phyloP scores from a whole-genome alignment of 768 basidiomycete species.

The Asterophora parasitica region DNA sequence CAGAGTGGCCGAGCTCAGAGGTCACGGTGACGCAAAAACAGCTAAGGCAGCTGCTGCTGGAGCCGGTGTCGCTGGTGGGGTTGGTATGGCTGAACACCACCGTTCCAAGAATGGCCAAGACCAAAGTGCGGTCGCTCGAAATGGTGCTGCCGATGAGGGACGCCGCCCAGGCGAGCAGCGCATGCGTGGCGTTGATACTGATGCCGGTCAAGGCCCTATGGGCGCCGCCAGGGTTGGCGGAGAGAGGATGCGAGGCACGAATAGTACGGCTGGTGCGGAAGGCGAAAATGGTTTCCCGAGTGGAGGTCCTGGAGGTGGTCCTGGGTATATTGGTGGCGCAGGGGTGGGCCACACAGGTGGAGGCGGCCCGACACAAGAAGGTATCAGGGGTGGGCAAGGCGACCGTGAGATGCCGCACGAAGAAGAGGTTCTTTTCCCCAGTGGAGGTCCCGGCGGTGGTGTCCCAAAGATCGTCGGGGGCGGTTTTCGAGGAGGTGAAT shows the following conservation, averaged over 20 bases:
- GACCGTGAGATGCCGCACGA: not conserved
- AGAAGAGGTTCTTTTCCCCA: not conserved
- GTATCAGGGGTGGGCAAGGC: not conserved
- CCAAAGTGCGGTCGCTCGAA: not conserved
- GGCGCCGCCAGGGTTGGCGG: too few relatives aligned
- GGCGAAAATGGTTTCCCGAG: too few relatives aligned
- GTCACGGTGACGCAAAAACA: not conserved
- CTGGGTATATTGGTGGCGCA: too few relatives aligned
- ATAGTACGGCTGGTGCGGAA: not conserved
- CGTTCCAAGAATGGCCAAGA: not conserved
- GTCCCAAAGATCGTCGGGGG: too few relatives aligned
- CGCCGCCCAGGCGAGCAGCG: not conserved
- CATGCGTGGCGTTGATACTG: not conserved
- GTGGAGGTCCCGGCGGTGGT: not conserved
- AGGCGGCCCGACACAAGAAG: not conserved
- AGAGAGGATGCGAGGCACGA: too few relatives aligned
- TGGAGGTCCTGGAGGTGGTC: too few relatives aligned
- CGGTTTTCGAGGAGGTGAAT: too few relatives aligned
- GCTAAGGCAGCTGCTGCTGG: not conserved
- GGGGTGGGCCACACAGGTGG: not conserved
- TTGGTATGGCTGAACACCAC: not conserved
- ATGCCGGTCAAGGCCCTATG: too few relatives aligned
- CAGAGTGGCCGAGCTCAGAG: constrained; percentile 4
- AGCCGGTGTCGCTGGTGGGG: not conserved
- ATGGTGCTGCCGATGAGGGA: not conserved